phyloP scores from a whole-genome alignment of 2,329 filamentous ascomycete species.

The Hypoxylon sp. region DNA sequence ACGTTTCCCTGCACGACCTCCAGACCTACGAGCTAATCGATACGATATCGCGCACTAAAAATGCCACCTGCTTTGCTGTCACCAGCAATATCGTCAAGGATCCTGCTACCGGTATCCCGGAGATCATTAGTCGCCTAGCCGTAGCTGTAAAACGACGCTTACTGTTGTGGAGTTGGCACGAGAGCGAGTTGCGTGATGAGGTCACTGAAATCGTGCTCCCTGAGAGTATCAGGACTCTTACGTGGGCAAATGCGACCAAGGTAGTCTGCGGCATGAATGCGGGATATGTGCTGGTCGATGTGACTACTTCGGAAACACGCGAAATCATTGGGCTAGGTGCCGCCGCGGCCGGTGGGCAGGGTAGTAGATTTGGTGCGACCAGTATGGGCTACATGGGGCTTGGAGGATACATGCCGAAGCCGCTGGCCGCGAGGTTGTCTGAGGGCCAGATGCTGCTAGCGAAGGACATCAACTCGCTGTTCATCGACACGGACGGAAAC shows the following conservation, averaged over 20 bases:
- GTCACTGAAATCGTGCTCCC: conserved; percentile 83
- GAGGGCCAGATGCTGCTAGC: conserved; percentile 91
- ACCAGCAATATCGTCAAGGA: conserved; percentile 97
- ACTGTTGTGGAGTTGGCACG: conserved; percentile 94
- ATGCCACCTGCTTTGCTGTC: conserved; percentile 90
- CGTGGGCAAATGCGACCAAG: conserved; percentile 90
- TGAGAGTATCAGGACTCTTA: conserved; percentile 88
- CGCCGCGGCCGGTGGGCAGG: conserved; percentile 73
- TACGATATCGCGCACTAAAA: conserved; percentile 84
- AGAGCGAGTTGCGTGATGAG: conserved; percentile 86
- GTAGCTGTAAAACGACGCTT: conserved; percentile 94
- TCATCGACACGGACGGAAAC: conserved; percentile 87
- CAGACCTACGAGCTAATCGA: conserved; percentile 87
- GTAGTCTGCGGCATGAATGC: conserved; percentile 92
- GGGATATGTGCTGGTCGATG: conserved; percentile 90
- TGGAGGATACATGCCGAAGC: conserved; percentile 91
- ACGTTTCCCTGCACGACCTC: conserved; percentile 91
- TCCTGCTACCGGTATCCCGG: conserved; percentile 85
- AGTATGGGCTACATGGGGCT: conserved; percentile 98
- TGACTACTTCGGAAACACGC: conserved; percentile 78
- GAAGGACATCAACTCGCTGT: conserved; percentile 97
- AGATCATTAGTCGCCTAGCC: conserved; percentile 91
- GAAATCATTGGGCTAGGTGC: conserved; percentile 85
- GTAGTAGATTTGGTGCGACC: conserved; percentile 83
- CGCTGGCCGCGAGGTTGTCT: conserved; percentile 84